Evolutionary conservation across 2,329 filamentous ascomycete species (phyloP).

Genomic region (Penicillium sp.): DNA sequence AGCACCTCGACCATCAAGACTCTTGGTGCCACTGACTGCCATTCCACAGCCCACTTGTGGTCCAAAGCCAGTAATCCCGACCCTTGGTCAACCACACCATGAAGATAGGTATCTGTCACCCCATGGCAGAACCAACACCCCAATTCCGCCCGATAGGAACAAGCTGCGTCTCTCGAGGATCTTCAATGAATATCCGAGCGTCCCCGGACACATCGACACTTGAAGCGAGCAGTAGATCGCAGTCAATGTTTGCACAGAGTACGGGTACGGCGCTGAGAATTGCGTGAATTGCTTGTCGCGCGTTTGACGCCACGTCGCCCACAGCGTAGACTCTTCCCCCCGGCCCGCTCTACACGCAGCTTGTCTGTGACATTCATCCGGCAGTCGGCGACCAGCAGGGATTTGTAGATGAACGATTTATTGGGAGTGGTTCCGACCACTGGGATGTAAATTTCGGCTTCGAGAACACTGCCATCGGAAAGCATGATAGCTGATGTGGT

Average conservation of each 20-base stretch:
- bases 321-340: conserved; percentile 46
- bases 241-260: conserved; percentile 49
- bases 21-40: conserved; percentile 52
- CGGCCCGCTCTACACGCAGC: conserved; percentile 39
- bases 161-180: conserved; percentile 47
- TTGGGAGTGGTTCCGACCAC: conserved; percentile 46
- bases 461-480: conserved; percentile 38
- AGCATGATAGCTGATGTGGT: conserved; percentile 39
- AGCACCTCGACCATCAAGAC: conserved; percentile 22
- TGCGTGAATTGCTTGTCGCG: conserved; percentile 45
- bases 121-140: conserved; percentile 48
- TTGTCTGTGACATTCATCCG: conserved; percentile 42
- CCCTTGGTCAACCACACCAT: conserved; percentile 53
- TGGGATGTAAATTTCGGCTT: conserved; percentile 51
- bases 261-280: conserved; percentile 44
- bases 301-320: conserved; percentile 45
- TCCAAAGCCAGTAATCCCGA: conserved; percentile 54
- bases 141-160: conserved; percentile 48
- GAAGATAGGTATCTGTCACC: conserved; percentile 45
- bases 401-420: conserved; percentile 37
- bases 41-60: conserved; percentile 49
- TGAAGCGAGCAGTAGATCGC: conserved; percentile 42
- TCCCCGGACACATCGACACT: conserved; percentile 18
- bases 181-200: conserved; percentile 42
- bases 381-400: conserved; percentile 35